phyloP scores from a whole-genome alignment of 1,284 basidiomycete species.

The Irpex sp. region DNA sequence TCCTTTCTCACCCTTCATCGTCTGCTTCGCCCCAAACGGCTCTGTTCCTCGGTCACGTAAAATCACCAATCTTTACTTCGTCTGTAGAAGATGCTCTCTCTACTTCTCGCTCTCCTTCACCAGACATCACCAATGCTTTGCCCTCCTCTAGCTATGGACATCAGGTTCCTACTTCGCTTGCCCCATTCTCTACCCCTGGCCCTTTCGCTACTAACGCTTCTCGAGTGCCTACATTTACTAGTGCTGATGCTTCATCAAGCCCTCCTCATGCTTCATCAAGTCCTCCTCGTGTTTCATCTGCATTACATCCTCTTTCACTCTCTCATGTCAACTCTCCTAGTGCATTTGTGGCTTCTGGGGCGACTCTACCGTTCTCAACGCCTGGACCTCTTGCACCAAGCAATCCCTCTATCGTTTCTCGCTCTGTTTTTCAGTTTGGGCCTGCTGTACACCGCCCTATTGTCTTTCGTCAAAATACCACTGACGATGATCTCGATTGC shows the following conservation, averaged over 20 bases:
- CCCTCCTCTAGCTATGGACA: no score
- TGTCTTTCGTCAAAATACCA: neutral
- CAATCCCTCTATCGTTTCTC: neutral
- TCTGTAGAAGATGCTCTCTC: no score
- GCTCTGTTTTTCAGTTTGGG: neutral
- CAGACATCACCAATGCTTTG: no score
- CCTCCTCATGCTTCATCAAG: neutral
- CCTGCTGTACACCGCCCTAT: neutral
- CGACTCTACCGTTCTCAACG: constrained; percentile 15
- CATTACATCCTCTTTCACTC: neutral
- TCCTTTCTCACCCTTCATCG: neutral
- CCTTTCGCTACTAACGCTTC: constrained; percentile 4
- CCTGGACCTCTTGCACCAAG: constrained; percentile 13
- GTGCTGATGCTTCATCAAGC: neutral
- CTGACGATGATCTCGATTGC: no score
- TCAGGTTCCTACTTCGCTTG: neutral
- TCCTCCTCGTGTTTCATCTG: neutral
- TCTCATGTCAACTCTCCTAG: neutral
- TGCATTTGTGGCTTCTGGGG: neutral
- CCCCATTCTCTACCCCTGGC: constrained; percentile 14
- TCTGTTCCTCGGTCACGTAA: neutral
- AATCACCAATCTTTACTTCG: neutral
- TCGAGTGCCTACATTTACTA: neutral
- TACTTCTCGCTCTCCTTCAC: no score
- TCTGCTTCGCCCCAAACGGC: constrained; percentile 19